phyloP scores from a whole-genome alignment of 2,329 filamentous ascomycete species.

The Diplodia intermedia region DNA sequence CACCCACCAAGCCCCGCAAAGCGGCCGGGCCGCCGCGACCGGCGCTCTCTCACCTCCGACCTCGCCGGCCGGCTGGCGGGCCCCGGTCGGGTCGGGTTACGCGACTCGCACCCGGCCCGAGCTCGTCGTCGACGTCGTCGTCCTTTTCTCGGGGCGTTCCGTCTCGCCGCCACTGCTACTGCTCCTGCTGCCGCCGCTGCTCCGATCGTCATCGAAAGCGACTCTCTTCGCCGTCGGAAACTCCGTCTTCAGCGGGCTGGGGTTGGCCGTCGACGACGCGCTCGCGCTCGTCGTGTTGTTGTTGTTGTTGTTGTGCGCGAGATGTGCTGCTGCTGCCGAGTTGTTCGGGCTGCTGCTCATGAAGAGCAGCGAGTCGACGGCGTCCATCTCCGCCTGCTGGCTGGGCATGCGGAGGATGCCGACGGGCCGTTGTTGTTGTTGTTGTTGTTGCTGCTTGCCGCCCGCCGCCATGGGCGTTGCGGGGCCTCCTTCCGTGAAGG shows the following conservation, averaged over 20 bases:
- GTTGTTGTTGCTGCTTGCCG: slow-evolving; percentile 39
- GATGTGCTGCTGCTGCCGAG: slow-evolving; percentile 53
- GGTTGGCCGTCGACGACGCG: slow-evolving; percentile 35
- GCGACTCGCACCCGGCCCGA: slow-evolving; percentile 2
- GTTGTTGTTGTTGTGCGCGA: slow-evolving; percentile 10
- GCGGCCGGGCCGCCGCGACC: slow-evolving; percentile 1
- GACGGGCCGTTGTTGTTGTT: slow-evolving; percentile 40
- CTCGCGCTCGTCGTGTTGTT: too few relatives aligned
- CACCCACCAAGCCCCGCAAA: background rate
- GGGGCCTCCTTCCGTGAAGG: slow-evolving; percentile 36
- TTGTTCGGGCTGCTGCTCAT: slow-evolving; percentile 82
- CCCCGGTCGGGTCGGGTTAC: background rate
- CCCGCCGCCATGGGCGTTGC: slow-evolving; percentile 38
- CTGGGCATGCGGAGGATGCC: slow-evolving; percentile 71
- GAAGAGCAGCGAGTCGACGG: slow-evolving; percentile 79
- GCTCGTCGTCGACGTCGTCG: background rate
- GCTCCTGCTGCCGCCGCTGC: slow-evolving; percentile 9
- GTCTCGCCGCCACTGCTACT: slow-evolving; percentile 12
- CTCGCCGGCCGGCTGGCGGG: background rate
- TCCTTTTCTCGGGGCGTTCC: background rate
- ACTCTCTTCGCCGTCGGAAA: slow-evolving; percentile 33
- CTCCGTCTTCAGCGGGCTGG: slow-evolving; percentile 43
- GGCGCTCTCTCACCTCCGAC: slow-evolving; percentile 10
- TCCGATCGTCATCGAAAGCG: slow-evolving; percentile 31
- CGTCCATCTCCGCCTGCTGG: slow-evolving; percentile 77